These are phyloP conservation scores for Paramecium tetraurelia DNA, from an alignment of 73 alveolate genomes.

Conservation along the genomic window DNA sequence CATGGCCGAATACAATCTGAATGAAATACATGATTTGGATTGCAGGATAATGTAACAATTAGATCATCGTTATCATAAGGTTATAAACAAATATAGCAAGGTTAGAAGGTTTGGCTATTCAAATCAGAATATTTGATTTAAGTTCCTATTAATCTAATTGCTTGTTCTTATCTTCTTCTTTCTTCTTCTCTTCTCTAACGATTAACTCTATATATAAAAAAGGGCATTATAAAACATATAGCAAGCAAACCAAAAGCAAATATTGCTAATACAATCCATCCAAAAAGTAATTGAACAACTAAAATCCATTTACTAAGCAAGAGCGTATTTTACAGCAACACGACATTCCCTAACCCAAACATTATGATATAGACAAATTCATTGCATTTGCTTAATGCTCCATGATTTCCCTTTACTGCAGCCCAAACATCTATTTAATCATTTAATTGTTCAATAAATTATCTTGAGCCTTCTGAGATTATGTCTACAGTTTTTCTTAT, in stretches of 20 bases:
- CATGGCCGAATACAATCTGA: conserved; percentile 66
- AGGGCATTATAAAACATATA: background rate
- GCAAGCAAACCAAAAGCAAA: background rate
- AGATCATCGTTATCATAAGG: background rate
- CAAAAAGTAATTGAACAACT: background rate
- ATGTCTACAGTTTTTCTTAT: background rate
- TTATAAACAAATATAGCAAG: conserved; percentile 18
- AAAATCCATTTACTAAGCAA: background rate
- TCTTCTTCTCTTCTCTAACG: conserved; percentile 5
- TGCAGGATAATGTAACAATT: background rate
- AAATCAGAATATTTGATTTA: background rate
- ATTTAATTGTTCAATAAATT: background rate
- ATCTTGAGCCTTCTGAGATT: background rate
- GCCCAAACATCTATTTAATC: background rate
- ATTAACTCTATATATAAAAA: background rate
- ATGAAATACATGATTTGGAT: conserved; percentile 65
- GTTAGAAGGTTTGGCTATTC: background rate
- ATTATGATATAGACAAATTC: background rate
- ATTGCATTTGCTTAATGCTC: background rate
- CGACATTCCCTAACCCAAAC: conserved; percentile 10
- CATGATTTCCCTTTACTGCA: background rate
- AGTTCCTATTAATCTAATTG: background rate
- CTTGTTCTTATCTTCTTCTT: background rate
- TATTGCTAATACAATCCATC: background rate
- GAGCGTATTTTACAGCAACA: background rate